These are phyloP conservation scores for Lepidium aucheri DNA, from an alignment of 345 rosid genomes.

Conservation along the genomic window DNA sequence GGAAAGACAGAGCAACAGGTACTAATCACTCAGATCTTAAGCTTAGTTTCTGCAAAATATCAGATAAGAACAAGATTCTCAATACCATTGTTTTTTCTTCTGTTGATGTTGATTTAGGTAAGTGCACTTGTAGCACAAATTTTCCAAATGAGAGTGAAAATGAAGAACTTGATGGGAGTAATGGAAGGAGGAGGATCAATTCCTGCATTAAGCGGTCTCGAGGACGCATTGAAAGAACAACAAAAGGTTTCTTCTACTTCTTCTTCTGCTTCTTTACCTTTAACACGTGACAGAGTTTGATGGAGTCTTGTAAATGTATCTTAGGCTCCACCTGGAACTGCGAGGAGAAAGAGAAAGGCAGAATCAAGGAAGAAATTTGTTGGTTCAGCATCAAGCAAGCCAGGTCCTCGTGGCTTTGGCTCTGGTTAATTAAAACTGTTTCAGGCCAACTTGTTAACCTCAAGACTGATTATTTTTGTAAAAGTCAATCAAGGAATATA, in stretches of 20 bases:
- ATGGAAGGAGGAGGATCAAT: constrained; percentile 97
- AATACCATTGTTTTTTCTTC: background rate
- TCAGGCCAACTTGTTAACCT: background rate
- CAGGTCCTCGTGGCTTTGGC: constrained; percentile 81
- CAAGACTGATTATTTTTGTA: constrained; percentile 3
- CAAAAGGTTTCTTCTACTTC: constrained; percentile 51
- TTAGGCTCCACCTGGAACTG: constrained; percentile 89
- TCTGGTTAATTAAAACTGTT: constrained; percentile 34
- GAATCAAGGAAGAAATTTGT: constrained; percentile 61
- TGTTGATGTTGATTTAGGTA: constrained; percentile 43
- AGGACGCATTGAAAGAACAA: constrained; percentile 73
- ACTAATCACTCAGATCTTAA: background rate
- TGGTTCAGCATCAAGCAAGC: constrained; percentile 44
- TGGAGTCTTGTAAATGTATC: constrained; percentile 2
- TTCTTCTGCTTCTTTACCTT: background rate
- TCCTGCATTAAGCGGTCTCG: constrained; percentile 79
- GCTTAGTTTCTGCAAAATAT: background rate
- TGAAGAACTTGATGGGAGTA: constrained; percentile 95
- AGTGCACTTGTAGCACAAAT: constrained; percentile 93
- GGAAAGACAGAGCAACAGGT: constrained; percentile 93
- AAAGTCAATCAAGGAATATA: background rate
- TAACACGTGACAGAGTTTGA: constrained; percentile 7
- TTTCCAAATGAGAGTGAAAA: constrained; percentile 86
- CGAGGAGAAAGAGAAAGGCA: constrained; percentile 66
- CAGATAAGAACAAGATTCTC: background rate